phyloP scores from a whole-genome alignment of 495 filamentous ascomycete species.

The Chaetomidium leptoderma region DNA sequence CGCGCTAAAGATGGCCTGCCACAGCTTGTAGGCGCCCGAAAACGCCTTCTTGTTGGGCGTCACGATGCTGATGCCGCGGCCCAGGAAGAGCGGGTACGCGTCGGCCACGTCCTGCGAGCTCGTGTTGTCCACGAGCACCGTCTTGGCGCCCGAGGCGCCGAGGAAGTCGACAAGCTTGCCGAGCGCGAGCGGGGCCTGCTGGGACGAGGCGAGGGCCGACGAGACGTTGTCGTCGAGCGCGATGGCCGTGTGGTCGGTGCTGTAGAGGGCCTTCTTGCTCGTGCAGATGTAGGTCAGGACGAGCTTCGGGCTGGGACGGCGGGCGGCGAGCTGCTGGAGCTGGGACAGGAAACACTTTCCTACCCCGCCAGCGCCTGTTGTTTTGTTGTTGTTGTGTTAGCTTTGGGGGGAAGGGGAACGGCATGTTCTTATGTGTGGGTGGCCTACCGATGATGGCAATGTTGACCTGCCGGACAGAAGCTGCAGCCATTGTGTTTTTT shows the following conservation, averaged over 20 bases:
- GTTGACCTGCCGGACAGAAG: slow-evolving; percentile 28
- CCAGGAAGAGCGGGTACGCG: slow-evolving; percentile 72
- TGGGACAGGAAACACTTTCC: slow-evolving; percentile 87
- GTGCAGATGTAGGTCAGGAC: slow-evolving; percentile 75
- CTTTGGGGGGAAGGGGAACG: background rate
- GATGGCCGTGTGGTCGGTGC: slow-evolving; percentile 55
- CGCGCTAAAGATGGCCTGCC: slow-evolving; percentile 72
- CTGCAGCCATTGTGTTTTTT: slow-evolving; percentile 25
- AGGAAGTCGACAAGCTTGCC: slow-evolving; percentile 69
- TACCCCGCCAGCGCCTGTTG: slow-evolving; percentile 82
- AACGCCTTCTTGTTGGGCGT: slow-evolving; percentile 99
- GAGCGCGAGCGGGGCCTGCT: slow-evolving; percentile 55
- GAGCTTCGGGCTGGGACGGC: slow-evolving; percentile 54
- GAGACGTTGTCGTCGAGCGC: slow-evolving; percentile 50
- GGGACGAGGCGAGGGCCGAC: slow-evolving; percentile 52
- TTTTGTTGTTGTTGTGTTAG: background rate
- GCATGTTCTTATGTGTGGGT: background rate
- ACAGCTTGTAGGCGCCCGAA: slow-evolving; percentile 67
- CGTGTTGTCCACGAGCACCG: slow-evolving; percentile 89
- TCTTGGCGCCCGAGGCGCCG: slow-evolving; percentile 60
- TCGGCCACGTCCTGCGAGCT: slow-evolving; percentile 75
- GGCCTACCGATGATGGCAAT: slow-evolving; percentile 34
- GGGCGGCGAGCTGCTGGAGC: slow-evolving; percentile 55
- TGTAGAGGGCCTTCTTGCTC: slow-evolving; percentile 71
- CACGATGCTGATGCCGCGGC: slow-evolving; percentile 77